phyloP scores from a whole-genome alignment of 768 basidiomycete species.

The Collybia nuda region DNA sequence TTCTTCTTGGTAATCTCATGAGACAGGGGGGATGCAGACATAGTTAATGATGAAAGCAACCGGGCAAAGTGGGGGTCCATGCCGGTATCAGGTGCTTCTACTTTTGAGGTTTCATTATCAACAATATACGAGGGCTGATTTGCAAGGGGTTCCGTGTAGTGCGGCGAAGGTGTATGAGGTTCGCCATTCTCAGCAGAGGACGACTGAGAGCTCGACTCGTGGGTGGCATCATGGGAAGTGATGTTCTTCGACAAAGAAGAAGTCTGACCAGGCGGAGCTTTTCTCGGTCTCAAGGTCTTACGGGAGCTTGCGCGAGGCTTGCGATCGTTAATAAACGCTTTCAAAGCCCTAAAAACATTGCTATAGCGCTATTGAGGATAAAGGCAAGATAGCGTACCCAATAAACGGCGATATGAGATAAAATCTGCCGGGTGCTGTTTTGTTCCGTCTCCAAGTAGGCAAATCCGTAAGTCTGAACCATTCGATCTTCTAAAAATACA shows the following conservation, averaged over 20 bases:
- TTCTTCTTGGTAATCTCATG: constrained; percentile 3
- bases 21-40: constrained; percentile 40
- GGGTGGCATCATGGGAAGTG: constrained; percentile 31
- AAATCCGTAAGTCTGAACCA: constrained; percentile 92
- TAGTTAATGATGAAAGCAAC: constrained; percentile 59
- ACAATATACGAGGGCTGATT: constrained; percentile 30
- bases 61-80: constrained; percentile 74
- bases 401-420: constrained; percentile 97
- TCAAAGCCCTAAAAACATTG: constrained; percentile 48
- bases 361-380: constrained; percentile 8
- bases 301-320: constrained; percentile 51
- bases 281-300: constrained; percentile 30
- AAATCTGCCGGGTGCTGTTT: constrained; percentile 72
- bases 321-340: constrained; percentile 63
- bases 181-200: constrained; percentile 61
- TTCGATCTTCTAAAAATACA: constrained; percentile 75
- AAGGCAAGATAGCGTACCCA: constrained; percentile 43
- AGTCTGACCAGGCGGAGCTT: constrained; percentile 8
- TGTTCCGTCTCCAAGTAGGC: constrained; percentile 89
- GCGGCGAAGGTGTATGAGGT: constrained; percentile 65
- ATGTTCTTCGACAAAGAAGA: not conserved
- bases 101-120: constrained; percentile 25
- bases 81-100: constrained; percentile 28
- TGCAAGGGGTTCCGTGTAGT: constrained; percentile 42
- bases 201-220: constrained; percentile 68